Evolutionary conservation across 768 basidiomycete species (phyloP).

Genomic region (Xanthoconium purpureum): DNA sequence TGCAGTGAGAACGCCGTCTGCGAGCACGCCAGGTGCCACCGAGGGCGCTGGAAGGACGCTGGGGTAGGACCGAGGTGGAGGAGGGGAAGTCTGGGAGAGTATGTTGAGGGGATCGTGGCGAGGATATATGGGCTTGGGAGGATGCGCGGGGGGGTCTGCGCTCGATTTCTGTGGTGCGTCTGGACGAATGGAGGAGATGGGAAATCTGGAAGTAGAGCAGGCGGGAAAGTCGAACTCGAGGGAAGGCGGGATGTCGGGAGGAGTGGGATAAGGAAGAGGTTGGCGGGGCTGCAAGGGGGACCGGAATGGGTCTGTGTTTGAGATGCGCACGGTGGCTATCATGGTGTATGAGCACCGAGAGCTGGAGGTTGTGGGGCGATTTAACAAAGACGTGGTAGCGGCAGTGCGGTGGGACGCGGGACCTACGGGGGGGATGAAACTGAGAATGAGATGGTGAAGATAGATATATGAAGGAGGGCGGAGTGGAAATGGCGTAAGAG

Average conservation of each 20-base stretch:
- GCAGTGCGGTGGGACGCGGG: not conserved
- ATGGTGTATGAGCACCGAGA: conserved; percentile 15
- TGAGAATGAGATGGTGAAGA: not conserved
- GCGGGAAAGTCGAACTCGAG: conserved; percentile 26
- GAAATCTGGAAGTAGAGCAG: conserved; percentile 28
- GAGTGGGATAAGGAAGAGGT: conserved; percentile 8
- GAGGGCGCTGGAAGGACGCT: conserved; percentile 19
- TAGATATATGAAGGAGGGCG: not conserved
- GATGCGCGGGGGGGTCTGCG: conserved; percentile 20
- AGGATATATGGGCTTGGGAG: conserved; percentile 27
- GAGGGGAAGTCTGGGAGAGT: conserved; percentile 22
- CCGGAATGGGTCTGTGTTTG: conserved; percentile 7
- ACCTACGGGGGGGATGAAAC: conserved; percentile 4
- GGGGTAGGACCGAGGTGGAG: conserved; percentile 21
- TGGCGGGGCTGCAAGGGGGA: conserved; percentile 17
- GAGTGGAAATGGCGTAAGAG: not conserved
- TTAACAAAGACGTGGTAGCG: conserved; percentile 2
- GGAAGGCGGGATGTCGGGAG: conserved; percentile 11
- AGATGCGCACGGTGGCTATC: conserved; percentile 9
- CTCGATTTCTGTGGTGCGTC: conserved; percentile 22
- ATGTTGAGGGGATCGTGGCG: conserved; percentile 34
- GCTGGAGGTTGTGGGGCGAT: conserved; percentile 14
- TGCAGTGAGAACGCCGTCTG: conserved; percentile 43
- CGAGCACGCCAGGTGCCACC: conserved; percentile 36
- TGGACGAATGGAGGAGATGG: conserved; percentile 39